phyloP scores from a whole-genome alignment of 305 asterid genomes.

The Caryopteris hybrid region DNA sequence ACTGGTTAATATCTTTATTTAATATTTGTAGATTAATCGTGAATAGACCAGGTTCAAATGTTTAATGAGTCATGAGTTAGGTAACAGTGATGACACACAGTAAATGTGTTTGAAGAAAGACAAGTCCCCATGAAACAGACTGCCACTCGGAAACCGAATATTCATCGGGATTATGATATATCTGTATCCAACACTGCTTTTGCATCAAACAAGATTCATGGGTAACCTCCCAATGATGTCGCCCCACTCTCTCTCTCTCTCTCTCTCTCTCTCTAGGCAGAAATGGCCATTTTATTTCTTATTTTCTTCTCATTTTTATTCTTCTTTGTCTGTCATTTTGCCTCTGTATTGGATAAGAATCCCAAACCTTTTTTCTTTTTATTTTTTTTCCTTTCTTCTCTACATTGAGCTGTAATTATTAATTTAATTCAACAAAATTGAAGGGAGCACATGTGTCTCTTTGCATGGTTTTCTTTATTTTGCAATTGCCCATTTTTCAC shows the following conservation, averaged over 20 bases:
- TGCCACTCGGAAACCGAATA: conserved; percentile 19
- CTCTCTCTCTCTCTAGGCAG: too few species aligned
- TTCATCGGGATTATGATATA: conserved; percentile 13
- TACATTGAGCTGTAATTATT: not conserved
- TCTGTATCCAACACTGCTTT: not conserved
- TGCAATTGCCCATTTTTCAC: conserved; percentile 22
- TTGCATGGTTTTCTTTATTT: conserved; percentile 35
- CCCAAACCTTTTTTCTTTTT: not conserved
- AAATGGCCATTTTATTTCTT: too few species aligned
- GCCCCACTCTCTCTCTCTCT: not conserved
- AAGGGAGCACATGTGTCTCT: conserved; percentile 26
- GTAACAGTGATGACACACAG: too few species aligned
- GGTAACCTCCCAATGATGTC: not conserved
- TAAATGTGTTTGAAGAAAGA: conserved; percentile 13
- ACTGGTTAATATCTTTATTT: too few species aligned
- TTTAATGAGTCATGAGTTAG: too few species aligned
- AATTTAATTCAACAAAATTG: not conserved
- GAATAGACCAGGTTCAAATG: too few species aligned
- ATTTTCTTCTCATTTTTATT: not conserved
- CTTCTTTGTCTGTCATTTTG: conserved; percentile 14
- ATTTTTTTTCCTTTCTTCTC: not conserved
- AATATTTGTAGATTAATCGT: too few species aligned
- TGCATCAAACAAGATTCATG: conserved; percentile 5
- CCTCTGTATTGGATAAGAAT: conserved; percentile 11
- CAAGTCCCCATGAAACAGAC: not conserved